A percentile compares a stretch with the other conserved stretches of the same genome.
phyloP scores from a whole-genome alignment of 2,329 filamentous ascomycete genomes.

The Sclerotinia trifoliorum region DNA sequence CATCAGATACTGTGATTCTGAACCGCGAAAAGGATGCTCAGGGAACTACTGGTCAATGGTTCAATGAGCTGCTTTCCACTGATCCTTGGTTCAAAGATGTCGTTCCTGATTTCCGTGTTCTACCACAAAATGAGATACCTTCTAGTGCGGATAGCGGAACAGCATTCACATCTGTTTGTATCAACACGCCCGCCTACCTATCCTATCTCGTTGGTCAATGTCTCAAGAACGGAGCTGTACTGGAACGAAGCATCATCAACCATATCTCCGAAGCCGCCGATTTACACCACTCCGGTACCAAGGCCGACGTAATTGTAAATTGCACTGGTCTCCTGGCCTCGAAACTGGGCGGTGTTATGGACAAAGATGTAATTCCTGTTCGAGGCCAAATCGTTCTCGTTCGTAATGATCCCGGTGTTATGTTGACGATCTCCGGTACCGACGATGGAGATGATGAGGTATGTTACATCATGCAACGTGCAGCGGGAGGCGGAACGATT shows the following conservation, averaged over 20 bases:
- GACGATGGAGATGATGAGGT: conserved; percentile 64
- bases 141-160: conserved; percentile 68
- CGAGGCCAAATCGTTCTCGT: conserved; percentile 76
- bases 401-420: conserved; percentile 60
- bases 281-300: conserved; percentile 56
- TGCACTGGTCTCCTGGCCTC: conserved; percentile 76
- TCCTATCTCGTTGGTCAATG: conserved; percentile 83
- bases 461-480: conserved; percentile 67
- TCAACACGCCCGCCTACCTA: conserved; percentile 86
- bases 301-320: conserved; percentile 74
- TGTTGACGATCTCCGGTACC: conserved; percentile 60
- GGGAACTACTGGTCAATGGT: conserved; percentile 41
- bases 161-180: conserved; percentile 80
- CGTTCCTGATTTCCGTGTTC: conserved; percentile 67
- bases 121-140: conserved; percentile 59
- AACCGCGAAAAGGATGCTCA: conserved; percentile 41
- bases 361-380: conserved; percentile 69
- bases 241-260: conserved; percentile 61
- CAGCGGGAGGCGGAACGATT: conserved; percentile 64
- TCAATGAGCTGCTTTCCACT: conserved; percentile 64
- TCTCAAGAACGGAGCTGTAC: conserved; percentile 65
- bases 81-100: conserved; percentile 73
- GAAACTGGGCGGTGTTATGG: conserved; percentile 77
- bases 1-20: conserved; percentile 51
- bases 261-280: conserved; percentile 70